These are phyloP conservation scores for Tolypocladium ophioglossoides DNA, from an alignment of 2,329 filamentous ascomycete species.

Conservation along the genomic window DNA sequence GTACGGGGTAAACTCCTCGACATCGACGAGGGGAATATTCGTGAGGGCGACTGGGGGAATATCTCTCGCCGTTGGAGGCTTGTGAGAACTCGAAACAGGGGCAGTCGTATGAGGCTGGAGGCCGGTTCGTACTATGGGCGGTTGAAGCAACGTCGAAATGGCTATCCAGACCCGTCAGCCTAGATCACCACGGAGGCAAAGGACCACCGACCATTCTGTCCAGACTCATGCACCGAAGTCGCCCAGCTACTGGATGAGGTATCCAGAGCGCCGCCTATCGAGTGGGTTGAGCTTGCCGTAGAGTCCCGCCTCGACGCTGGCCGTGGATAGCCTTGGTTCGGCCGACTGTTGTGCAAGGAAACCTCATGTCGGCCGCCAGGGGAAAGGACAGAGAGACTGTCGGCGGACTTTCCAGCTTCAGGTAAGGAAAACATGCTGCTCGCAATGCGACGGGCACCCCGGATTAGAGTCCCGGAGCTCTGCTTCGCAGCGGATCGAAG, in stretches of 20 bases:
- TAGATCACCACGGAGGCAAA: not conserved
- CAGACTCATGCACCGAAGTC: constrained; percentile 55
- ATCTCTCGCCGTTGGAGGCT: constrained; percentile 73
- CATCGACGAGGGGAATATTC: constrained; percentile 74
- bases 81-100: constrained; percentile 60
- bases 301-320: constrained; percentile 59
- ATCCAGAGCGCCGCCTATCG: constrained; percentile 76
- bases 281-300: constrained; percentile 77
- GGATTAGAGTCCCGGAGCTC: constrained; percentile 1
- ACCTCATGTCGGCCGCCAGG: constrained; percentile 41
- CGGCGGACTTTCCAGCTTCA: constrained; percentile 52
- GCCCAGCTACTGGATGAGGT: constrained; percentile 47
- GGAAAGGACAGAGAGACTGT: constrained; percentile 48
- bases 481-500: constrained; percentile 8
- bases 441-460: constrained; percentile 4
- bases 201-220: constrained; percentile 60
- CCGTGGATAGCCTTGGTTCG: constrained; percentile 35
- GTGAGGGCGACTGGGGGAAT: constrained; percentile 89
- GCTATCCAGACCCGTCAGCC: constrained; percentile 34
- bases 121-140: constrained; percentile 81
- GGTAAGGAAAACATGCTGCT: constrained; percentile 48
- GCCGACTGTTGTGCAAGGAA: constrained; percentile 41
- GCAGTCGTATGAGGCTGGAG: constrained; percentile 69
- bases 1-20: constrained; percentile 73
- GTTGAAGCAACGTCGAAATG: constrained; percentile 87